Evolutionary conservation across 495 filamentous ascomycete genomes (phyloP).

Genomic region (Hyaloscypha variabilis): DNA sequence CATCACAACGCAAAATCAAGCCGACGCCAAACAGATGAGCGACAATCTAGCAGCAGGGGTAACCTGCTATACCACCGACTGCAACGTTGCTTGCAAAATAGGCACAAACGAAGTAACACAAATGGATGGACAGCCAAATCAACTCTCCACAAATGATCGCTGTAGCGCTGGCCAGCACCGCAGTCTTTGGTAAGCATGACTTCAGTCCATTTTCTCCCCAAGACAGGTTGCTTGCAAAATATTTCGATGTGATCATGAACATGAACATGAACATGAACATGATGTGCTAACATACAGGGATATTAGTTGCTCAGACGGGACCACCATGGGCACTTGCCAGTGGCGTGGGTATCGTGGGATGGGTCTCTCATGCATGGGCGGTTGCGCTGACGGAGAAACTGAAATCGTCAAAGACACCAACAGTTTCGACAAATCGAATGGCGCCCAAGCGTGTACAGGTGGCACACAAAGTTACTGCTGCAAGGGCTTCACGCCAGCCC

Average conservation of each 20-base stretch:
- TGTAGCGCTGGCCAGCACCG: constrained; percentile 29
- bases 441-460: constrained; percentile 31
- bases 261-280: too few species aligned
- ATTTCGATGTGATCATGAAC: too few species aligned
- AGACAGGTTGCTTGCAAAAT: too few species aligned
- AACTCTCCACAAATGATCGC: constrained; percentile 24
- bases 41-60: background rate
- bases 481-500: constrained; percentile 29
- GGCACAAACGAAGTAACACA: constrained; percentile 31
- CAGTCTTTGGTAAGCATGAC: constrained; percentile 26
- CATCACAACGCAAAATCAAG: constrained; percentile 7
- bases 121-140: constrained; percentile 32
- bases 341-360: constrained; percentile 27
- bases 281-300: too few species aligned
- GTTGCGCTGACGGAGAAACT: constrained; percentile 33
- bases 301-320: too few species aligned
- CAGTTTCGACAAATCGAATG: constrained; percentile 25
- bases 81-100: constrained; percentile 22
- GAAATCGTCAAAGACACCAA: constrained; percentile 30
- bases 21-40: background rate
- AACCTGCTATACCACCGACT: constrained; percentile 22
- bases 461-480: constrained; percentile 35
- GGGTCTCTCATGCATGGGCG: constrained; percentile 21
- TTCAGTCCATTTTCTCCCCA: constrained; percentile 17
- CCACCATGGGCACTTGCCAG: constrained; percentile 30